Conservation (phyloP, 139 green algal species). For the Desmodesmus armatus region DNA sequence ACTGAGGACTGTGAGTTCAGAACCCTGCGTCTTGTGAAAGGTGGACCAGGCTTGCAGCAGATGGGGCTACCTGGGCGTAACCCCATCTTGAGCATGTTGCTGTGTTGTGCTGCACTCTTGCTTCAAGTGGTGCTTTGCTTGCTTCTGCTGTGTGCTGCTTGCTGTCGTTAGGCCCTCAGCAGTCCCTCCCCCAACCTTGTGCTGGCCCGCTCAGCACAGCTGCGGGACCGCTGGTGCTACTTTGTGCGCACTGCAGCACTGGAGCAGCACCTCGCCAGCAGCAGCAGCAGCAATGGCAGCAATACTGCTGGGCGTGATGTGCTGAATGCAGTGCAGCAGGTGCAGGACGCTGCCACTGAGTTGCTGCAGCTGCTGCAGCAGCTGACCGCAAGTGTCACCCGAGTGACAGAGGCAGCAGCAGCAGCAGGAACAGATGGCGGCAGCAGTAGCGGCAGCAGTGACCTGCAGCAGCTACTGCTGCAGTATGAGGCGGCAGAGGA, state of each 20-base stretch:
- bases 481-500: background rate
- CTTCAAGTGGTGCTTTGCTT: background rate
- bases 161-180: background rate
- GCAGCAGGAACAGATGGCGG: no score
- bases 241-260: constrained; percentile 1
- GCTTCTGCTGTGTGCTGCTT: background rate
- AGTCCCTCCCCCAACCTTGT: no score
- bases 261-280: constrained; percentile 13
- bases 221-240: constrained; percentile 13
- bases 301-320: background rate
- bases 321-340: background rate
- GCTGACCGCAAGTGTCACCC: no score
- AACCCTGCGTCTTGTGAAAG: no score
- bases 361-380: constrained; percentile 12
- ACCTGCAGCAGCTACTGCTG: no score
- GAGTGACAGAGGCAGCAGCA: no score
- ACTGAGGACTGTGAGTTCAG: no score
- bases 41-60: background rate
- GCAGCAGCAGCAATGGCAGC: background rate
- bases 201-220: background rate
- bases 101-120: background rate
- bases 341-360: constrained; percentile 3
- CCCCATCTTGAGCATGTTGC: background rate
- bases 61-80: background rate
- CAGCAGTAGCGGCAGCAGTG: no score